Conservation (phyloP, 1,284 basidiomycete genomes). For the Cryptococcus sp. region DNA sequence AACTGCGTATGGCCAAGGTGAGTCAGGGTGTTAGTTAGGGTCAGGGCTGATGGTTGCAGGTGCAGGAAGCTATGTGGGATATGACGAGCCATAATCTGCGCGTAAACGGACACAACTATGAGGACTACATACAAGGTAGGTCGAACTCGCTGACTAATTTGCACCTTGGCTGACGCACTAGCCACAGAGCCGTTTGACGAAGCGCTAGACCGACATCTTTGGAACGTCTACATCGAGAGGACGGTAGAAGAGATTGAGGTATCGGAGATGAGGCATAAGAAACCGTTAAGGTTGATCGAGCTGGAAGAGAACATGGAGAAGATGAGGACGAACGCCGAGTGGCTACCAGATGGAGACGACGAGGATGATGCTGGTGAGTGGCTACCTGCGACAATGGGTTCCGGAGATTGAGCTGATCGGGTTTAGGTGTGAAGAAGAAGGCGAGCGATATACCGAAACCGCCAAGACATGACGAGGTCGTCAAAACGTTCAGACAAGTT, state of each 20-base stretch:
- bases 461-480: constrained; percentile 32
- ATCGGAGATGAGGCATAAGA: constrained; percentile 56
- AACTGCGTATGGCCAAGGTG: constrained; percentile 33
- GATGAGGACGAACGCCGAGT: constrained; percentile 49
- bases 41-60: constrained; percentile 14
- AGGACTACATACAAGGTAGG: constrained; percentile 54
- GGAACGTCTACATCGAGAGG: constrained; percentile 61
- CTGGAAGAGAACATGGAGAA: constrained; percentile 52
- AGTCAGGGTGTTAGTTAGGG: constrained; percentile 1
- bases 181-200: constrained; percentile 75
- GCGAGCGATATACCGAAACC: constrained; percentile 25
- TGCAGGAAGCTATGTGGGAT: constrained; percentile 51
- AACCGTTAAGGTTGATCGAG: constrained; percentile 54
- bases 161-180: constrained; percentile 25
- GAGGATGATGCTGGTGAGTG: constrained; percentile 17
- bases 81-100: constrained; percentile 65
- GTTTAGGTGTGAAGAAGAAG: constrained; percentile 5
- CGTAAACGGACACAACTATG: constrained; percentile 70
- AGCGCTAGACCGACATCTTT: constrained; percentile 64
- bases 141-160: not conserved
- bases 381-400: no score
- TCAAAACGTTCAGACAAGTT: constrained; percentile 27
- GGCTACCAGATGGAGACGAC: constrained; percentile 30
- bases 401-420: no score
- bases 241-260: constrained; percentile 63